phyloP scores from a whole-genome alignment of 306 rosid genomes.

The Hippophae tibetana region DNA sequence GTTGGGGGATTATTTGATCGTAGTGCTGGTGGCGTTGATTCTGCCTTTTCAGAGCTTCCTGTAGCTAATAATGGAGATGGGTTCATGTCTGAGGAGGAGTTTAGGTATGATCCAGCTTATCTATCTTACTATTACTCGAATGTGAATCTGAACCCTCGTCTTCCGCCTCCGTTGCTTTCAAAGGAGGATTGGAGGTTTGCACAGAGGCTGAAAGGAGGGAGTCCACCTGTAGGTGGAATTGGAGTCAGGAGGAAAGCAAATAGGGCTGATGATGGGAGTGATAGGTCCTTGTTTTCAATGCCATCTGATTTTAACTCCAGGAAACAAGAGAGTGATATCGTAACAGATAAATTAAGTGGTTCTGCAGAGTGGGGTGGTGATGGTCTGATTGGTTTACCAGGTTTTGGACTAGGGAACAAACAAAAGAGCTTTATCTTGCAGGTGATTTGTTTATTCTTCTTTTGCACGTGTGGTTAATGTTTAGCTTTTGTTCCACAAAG shows the following conservation, averaged over 20 bases:
- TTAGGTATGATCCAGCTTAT: constrained; percentile 92
- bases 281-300: constrained; percentile 48
- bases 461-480: constrained; percentile 3
- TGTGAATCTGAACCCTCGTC: constrained; percentile 76
- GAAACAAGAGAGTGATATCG: constrained; percentile 50
- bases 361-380: constrained; percentile 75
- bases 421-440: constrained; percentile 83
- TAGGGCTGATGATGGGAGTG: constrained; percentile 42
- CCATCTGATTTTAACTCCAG: constrained; percentile 67
- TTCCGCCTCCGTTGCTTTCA: constrained; percentile 78
- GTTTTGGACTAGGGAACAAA: constrained; percentile 74
- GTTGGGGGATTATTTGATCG: constrained; percentile 58
- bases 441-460: constrained; percentile 35
- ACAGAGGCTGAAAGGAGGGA: constrained; percentile 65
- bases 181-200: constrained; percentile 85
- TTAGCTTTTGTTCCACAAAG: background rate
- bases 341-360: constrained; percentile 41
- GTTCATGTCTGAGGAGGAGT: constrained; percentile 66
- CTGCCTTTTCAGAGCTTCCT: constrained; percentile 35
- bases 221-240: constrained; percentile 63
- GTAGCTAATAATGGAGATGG: constrained; percentile 50
- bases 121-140: constrained; percentile 62
- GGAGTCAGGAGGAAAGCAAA: constrained; percentile 62
- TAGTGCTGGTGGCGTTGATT: background rate
- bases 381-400: constrained; percentile 77